Evolutionary conservation across 495 filamentous ascomycete species (phyloP).

Genomic region (Lasiosphaeria ovina): DNA sequence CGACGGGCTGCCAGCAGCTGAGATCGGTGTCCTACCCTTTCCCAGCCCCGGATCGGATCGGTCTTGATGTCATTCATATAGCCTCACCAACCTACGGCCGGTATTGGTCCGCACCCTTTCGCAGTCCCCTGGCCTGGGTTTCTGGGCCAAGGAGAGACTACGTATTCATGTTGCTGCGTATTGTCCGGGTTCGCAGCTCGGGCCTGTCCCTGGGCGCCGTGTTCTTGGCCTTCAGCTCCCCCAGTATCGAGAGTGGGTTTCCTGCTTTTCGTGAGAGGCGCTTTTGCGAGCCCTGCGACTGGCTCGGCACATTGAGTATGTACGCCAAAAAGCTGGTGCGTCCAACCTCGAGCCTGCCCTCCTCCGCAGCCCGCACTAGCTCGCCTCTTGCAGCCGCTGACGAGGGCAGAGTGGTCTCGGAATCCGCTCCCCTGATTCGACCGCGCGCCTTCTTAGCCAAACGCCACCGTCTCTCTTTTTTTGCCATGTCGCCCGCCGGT

Average conservation of each 20-base stretch:
- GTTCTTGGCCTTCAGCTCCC: background rate
- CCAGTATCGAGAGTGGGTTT: background rate
- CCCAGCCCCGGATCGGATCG: background rate
- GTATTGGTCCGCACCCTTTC: background rate
- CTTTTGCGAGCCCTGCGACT: background rate
- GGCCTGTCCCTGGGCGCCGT: background rate
- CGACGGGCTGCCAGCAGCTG: background rate
- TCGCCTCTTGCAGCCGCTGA: background rate
- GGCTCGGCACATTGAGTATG: background rate
- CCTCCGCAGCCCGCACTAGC: background rate
- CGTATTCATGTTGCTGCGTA: too few species aligned
- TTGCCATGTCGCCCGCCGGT: background rate
- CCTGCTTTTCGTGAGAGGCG: slow-evolving; percentile 6
- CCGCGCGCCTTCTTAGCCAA: background rate
- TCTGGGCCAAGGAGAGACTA: too few species aligned
- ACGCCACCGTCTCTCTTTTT: slow-evolving; percentile 14
- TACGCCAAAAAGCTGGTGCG: background rate
- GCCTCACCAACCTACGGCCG: slow-evolving; percentile 1
- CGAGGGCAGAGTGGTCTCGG: background rate
- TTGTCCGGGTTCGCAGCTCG: too few species aligned
- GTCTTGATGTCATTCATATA: background rate
- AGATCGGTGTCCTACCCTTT: background rate
- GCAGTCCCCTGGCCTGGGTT: background rate
- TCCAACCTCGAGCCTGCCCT: background rate
- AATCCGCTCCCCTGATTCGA: background rate